These are phyloP conservation scores for Ilyonectria sp. DNA, from an alignment of 2,329 filamentous ascomycete species.

Conservation along the genomic window DNA sequence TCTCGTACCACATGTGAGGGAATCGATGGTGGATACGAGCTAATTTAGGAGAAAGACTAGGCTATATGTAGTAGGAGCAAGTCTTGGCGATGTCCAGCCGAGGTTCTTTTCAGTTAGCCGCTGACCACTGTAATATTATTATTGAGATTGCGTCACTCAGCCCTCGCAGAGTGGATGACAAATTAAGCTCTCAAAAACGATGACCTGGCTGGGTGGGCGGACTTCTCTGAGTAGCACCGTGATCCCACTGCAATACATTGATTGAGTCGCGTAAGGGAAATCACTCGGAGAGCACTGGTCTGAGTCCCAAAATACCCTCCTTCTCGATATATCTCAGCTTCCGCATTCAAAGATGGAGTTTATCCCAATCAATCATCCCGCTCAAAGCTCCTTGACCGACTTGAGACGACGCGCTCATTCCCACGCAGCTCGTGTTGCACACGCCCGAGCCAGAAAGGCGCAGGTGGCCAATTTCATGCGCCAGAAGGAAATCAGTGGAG, in stretches of 20 bases:
- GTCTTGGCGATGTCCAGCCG: conserved; percentile 22
- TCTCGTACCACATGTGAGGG: conserved; percentile 38
- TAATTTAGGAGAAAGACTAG: conserved; percentile 11
- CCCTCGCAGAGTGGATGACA: not conserved
- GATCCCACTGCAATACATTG: too few species aligned
- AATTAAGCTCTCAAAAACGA: not conserved
- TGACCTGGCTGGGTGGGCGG: not conserved
- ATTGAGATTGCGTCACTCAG: not conserved
- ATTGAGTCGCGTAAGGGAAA: not conserved
- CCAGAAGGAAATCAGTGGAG: not conserved
- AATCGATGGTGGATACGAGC: not conserved
- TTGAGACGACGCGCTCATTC: conserved; percentile 30
- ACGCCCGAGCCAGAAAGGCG: conserved; percentile 24
- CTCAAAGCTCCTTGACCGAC: conserved; percentile 3
- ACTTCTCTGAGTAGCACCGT: not conserved
- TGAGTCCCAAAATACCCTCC: too few species aligned
- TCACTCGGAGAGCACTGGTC: not conserved
- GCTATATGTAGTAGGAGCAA: conserved; percentile 34
- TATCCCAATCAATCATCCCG: conserved; percentile 24
- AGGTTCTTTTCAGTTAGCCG: not conserved
- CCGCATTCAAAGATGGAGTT: conserved; percentile 17
- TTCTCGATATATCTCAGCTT: not conserved
- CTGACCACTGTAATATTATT: not conserved
- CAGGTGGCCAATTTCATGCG: conserved; percentile 6
- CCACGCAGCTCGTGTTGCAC: conserved; percentile 33